These are phyloP conservation scores for Ophiostoma montium DNA, from an alignment of 2,329 filamentous ascomycete species.

Conservation along the genomic window DNA sequence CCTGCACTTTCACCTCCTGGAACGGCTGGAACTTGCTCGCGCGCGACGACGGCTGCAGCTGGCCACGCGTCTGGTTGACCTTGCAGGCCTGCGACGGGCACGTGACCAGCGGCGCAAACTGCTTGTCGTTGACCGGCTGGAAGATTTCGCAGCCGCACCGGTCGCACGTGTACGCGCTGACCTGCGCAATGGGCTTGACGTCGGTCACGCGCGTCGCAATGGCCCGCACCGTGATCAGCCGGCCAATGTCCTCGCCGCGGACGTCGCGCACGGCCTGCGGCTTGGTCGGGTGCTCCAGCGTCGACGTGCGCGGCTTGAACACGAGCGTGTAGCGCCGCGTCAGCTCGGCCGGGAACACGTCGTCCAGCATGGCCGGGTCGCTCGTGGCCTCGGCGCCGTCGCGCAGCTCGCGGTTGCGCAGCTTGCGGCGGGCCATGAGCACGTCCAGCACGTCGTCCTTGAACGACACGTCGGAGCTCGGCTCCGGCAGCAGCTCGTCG, in stretches of 20 bases:
- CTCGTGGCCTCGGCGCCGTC: constrained; percentile 50
- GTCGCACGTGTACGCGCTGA: constrained; percentile 96
- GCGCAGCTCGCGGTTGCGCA: constrained; percentile 65
- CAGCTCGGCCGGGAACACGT: constrained; percentile 81
- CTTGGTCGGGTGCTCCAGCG: constrained; percentile 47
- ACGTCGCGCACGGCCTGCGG: constrained; percentile 84
- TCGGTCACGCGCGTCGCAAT: constrained; percentile 94
- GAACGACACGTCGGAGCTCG: constrained; percentile 71
- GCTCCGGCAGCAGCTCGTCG: constrained; percentile 70
- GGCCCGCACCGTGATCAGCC: constrained; percentile 84
- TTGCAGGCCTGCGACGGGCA: constrained; percentile 87
- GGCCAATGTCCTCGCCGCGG: constrained; percentile 80
- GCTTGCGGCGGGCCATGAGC: constrained; percentile 81
- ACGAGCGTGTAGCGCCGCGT: constrained; percentile 90
- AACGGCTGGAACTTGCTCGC: constrained; percentile 96
- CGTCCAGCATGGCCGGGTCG: constrained; percentile 51
- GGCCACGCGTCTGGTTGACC: constrained; percentile 80
- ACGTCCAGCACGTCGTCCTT: constrained; percentile 97
- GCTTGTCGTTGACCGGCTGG: constrained; percentile 83
- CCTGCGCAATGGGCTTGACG: constrained; percentile 93
- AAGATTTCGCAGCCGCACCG: constrained; percentile 95
- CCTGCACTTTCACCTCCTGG: constrained; percentile 96
- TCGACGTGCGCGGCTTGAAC: constrained; percentile 79
- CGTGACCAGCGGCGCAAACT: constrained; percentile 73
- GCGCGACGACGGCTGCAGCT: constrained; percentile 85